These are phyloP conservation scores for Lactuca sativa DNA, from an alignment of 129 eudicot genomes.

Conservation along the genomic window DNA sequence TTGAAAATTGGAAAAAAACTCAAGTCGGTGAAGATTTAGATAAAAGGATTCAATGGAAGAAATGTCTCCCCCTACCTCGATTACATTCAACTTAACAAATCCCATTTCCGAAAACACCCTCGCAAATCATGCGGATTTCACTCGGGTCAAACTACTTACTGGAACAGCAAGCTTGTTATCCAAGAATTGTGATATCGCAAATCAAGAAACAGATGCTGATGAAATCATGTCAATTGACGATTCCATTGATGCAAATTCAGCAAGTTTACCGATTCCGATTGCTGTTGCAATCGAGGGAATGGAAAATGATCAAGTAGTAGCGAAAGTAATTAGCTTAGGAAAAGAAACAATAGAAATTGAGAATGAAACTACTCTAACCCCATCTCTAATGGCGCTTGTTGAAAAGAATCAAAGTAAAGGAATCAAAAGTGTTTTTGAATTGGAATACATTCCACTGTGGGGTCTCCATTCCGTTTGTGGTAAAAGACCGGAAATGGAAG, in stretches of 20 bases:
- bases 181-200: conserved; percentile 23
- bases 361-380: conserved; percentile 32
- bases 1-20: background rate
- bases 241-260: conserved; percentile 33
- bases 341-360: conserved; percentile 27
- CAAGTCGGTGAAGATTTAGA: background rate
- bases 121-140: conserved; percentile 40
- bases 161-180: conserved; percentile 53
- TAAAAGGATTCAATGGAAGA: conserved; percentile 48
- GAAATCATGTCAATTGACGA: conserved; percentile 45
- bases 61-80: conserved; percentile 49
- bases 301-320: conserved; percentile 52
- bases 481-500: conserved; percentile 88
- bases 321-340: conserved; percentile 43
- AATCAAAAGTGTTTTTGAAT: conserved; percentile 49
- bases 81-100: conserved; percentile 50
- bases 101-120: conserved; percentile 37
- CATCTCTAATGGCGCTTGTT: conserved; percentile 39
- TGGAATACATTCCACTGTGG: conserved; percentile 81
- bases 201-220: conserved; percentile 51
- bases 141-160: conserved; percentile 46
- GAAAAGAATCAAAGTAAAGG: conserved; percentile 46
- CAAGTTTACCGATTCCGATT: conserved; percentile 53
- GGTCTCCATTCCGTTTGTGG: conserved; percentile 70
- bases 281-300: conserved; percentile 57